These are phyloP conservation scores for Fistulinella prunicolor DNA, from an alignment of 768 basidiomycete genomes.

Conservation along the genomic window DNA sequence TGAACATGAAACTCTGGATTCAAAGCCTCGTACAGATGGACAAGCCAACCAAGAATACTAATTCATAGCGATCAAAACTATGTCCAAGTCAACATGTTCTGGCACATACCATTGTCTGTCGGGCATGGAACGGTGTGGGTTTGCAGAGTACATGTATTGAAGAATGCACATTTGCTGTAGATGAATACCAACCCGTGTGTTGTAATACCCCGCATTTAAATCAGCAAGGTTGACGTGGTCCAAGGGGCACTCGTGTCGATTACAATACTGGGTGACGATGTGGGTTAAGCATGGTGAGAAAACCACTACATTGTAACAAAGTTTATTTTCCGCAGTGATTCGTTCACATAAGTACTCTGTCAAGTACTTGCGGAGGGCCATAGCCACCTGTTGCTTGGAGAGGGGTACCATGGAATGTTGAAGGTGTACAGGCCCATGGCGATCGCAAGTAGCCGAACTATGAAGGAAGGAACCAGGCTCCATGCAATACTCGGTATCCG, in stretches of 20 bases:
- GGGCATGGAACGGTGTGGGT: neutral
- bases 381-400: constrained; percentile 21
- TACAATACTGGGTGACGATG: constrained; percentile 33
- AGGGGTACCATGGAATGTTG: constrained; percentile 11
- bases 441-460: neutral
- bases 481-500: constrained; percentile 5
- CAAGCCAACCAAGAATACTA: constrained; percentile 37
- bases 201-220: constrained; percentile 33
- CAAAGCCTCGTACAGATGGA: constrained; percentile 46
- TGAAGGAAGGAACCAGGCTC: constrained; percentile 8
- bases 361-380: constrained; percentile 23
- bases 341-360: constrained; percentile 23
- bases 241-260: constrained; percentile 29
- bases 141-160: constrained; percentile 25
- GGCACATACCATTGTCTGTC: constrained; percentile 7
- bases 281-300: constrained; percentile 42
- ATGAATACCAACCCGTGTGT: constrained; percentile 41
- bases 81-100: neutral
- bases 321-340: constrained; percentile 32
- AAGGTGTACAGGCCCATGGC: neutral
- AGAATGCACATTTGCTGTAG: constrained; percentile 50
- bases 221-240: constrained; percentile 33
- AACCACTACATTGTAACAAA: constrained; percentile 27
- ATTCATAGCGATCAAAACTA: neutral
- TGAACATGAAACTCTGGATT: constrained; percentile 46